These are phyloP conservation scores for Tephrocybe sp. DNA, from an alignment of 768 basidiomycete species.

Conservation along the genomic window DNA sequence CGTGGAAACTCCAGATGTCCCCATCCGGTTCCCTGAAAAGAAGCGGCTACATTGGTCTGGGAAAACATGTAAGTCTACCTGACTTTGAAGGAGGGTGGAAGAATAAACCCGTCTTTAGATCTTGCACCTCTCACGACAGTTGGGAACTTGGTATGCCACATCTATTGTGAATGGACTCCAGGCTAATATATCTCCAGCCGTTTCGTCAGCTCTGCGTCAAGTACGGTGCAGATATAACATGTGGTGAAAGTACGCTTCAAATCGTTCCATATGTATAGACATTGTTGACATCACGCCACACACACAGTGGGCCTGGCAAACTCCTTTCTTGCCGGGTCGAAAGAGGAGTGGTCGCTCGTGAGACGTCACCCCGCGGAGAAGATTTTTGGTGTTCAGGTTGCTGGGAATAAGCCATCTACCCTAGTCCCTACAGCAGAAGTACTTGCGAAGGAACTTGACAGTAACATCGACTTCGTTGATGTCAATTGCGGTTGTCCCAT, in stretches of 20 bases:
- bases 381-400: constrained; percentile 90
- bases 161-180: neutral
- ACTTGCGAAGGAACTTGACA: constrained; percentile 65
- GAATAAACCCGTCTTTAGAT: constrained; percentile 19
- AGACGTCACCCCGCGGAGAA: constrained; percentile 84
- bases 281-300: neutral
- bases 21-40: constrained; percentile 77
- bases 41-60: constrained; percentile 83
- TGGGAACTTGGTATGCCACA: constrained; percentile 76
- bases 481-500: constrained; percentile 98
- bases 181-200: constrained; percentile 50
- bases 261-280: too few relatives aligned
- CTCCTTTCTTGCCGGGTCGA: constrained; percentile 85
- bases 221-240: constrained; percentile 92
- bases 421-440: constrained; percentile 84
- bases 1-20: constrained; percentile 67
- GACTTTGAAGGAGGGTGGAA: neutral
- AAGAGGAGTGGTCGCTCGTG: constrained; percentile 94
- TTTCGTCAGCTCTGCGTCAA: constrained; percentile 88
- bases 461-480: constrained; percentile 86
- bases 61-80: constrained; percentile 67
- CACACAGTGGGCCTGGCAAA: constrained; percentile 84
- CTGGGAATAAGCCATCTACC: constrained; percentile 80
- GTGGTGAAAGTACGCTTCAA: constrained; percentile 74
- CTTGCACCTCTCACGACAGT: constrained; percentile 86